These are phyloP conservation scores for Arthrocladium fulminans DNA, from an alignment of 2,329 filamentous ascomycete genomes.

Conservation along the genomic window DNA sequence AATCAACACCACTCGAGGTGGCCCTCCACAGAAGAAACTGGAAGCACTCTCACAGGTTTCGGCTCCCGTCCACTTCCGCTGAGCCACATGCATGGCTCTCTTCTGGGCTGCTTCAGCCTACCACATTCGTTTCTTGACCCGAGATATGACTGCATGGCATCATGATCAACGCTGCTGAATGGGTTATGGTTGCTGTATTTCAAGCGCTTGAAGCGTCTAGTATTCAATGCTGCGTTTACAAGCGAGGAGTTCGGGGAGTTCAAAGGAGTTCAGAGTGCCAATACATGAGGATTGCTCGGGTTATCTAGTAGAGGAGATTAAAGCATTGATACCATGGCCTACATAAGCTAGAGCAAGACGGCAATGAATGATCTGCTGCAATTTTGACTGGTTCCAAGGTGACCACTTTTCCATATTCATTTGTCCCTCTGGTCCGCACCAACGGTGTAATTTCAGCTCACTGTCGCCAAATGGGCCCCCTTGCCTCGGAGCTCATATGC, in stretches of 20 bases:
- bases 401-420: too few relatives aligned
- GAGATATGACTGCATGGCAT: neutral
- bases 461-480: too few relatives aligned
- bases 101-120: neutral
- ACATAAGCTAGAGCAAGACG: neutral
- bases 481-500: too few relatives aligned
- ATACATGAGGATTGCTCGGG: too few relatives aligned
- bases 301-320: neutral
- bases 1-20: conserved; percentile 5
- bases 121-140: too few relatives aligned
- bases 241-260: conserved; percentile 6
- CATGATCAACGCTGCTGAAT: neutral
- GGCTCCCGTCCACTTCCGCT: conserved; percentile 1
- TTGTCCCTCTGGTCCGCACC: too few relatives aligned
- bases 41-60: neutral
- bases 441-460: too few relatives aligned
- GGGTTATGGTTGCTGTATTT: neutral
- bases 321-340: neutral
- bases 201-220: neutral
- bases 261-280: neutral
- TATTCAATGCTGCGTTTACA: conserved; percentile 3
- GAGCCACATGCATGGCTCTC: neutral
- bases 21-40: neutral
- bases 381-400: too few relatives aligned
- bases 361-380: neutral